Percentiles rank a stretch among this genome's conserved stretches.
Conservation (phyloP, 2,329 filamentous ascomycete genomes). For the Colletotrichum horii region DNA sequence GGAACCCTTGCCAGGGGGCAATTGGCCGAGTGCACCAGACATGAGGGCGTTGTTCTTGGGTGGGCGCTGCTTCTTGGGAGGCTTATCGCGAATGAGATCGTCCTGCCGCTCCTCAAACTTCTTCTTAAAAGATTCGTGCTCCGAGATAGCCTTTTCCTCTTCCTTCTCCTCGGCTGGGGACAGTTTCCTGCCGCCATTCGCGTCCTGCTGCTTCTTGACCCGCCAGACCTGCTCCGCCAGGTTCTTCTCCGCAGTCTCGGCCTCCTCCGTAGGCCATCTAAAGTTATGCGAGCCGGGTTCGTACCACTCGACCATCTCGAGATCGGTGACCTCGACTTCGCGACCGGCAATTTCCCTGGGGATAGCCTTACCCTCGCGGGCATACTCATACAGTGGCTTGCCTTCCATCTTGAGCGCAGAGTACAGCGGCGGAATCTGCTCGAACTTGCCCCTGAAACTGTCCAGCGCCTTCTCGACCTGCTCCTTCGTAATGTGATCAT, state of each 20-base stretch:
- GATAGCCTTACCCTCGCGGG: conserved; percentile 84
- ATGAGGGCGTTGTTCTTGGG: conserved; percentile 51
- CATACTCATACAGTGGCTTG: conserved; percentile 95
- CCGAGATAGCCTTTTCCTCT: conserved; percentile 59
- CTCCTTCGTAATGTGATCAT: conserved; percentile 81
- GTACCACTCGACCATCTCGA: conserved; percentile 85
- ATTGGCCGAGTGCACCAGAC: conserved; percentile 61
- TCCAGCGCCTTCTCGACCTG: conserved; percentile 78
- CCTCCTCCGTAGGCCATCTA: conserved; percentile 81
- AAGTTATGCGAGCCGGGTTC: conserved; percentile 82
- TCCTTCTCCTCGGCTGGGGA: conserved; percentile 60
- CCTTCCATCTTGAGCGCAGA: conserved; percentile 93
- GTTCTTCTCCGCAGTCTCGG: conserved; percentile 74
- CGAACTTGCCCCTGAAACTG: conserved; percentile 80
- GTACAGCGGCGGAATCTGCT: conserved; percentile 91
- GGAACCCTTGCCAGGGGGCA: conserved; percentile 56
- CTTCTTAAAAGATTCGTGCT: conserved; percentile 62
- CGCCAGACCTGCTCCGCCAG: conserved; percentile 76
- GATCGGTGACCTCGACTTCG: conserved; percentile 75
- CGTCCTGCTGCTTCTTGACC: conserved; percentile 61
- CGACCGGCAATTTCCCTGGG: conserved; percentile 84
- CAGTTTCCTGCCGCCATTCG: conserved; percentile 45
- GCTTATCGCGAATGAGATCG: conserved; percentile 58
- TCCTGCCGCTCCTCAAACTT: conserved; percentile 64
- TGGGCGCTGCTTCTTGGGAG: conserved; percentile 41